A percentile compares a stretch with the other conserved stretches of the same genome.
These are phyloP conservation scores for Wickerhamomyces chaumierensis DNA, from an alignment of 805 yeast genomes.

Conservation along the genomic window DNA sequence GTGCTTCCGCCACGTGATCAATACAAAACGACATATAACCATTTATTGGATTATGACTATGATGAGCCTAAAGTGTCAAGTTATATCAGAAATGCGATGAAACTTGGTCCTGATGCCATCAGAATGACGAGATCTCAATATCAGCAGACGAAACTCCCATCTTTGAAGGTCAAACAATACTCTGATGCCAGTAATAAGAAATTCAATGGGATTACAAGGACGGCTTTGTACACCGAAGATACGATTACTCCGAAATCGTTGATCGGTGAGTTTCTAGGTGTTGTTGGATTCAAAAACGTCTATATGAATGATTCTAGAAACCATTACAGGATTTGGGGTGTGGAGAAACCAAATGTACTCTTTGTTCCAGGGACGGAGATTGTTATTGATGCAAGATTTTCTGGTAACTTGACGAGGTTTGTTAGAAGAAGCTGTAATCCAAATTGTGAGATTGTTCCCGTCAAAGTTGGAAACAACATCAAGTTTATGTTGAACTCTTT, in stretches of 20 bases:
- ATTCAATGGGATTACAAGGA: constrained; percentile 49
- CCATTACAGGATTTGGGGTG: constrained; percentile 69
- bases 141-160: constrained; percentile 18
- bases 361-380: constrained; percentile 50
- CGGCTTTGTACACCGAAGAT: constrained; percentile 42
- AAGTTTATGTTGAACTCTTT: constrained; percentile 48
- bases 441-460: constrained; percentile 53
- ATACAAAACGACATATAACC: constrained; percentile 21
- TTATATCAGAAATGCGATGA: constrained; percentile 30
- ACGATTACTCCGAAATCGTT: constrained; percentile 34
- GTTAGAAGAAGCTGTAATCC: constrained; percentile 68
- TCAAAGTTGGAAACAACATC: constrained; percentile 27
- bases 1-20: constrained; percentile 26
- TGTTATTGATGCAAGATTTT: constrained; percentile 68
- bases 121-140: constrained; percentile 16
- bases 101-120: constrained; percentile 5
- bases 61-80: constrained; percentile 30
- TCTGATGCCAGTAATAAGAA: constrained; percentile 48
- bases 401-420: constrained; percentile 69
- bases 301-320: constrained; percentile 59
- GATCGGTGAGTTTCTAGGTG: constrained; percentile 61
- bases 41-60: constrained; percentile 26
- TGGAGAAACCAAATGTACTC: constrained; percentile 46
- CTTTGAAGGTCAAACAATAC: constrained; percentile 40
- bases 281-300: constrained; percentile 50